Percentiles rank a stretch among this genome's conserved stretches.
These are phyloP conservation scores for Cymbidium sinense DNA, from an alignment of 106 monocot species.

Conservation along the genomic window DNA sequence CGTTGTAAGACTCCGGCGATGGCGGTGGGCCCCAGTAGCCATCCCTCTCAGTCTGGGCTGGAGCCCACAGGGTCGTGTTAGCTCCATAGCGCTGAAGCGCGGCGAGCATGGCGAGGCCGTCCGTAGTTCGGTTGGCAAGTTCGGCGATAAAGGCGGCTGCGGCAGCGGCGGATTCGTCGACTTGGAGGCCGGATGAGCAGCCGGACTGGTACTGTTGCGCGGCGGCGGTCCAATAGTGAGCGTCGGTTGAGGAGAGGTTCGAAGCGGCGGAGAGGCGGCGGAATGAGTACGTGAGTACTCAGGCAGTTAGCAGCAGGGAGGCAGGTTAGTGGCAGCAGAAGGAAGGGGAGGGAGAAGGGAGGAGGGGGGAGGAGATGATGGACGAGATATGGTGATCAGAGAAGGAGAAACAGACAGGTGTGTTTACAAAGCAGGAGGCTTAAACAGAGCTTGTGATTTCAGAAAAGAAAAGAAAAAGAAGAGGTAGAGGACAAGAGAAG, in stretches of 20 bases:
- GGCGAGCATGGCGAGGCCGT: constrained; percentile 56
- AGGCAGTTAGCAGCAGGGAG: constrained; percentile 68
- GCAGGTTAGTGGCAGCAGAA: constrained; percentile 38
- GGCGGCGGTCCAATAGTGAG: constrained; percentile 40
- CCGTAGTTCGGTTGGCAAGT: constrained; percentile 40
- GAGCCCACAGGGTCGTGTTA: constrained; percentile 47
- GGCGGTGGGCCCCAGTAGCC: constrained; percentile 44
- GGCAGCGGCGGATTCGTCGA: constrained; percentile 57
- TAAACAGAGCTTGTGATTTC: too few relatives aligned
- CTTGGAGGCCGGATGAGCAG: constrained; percentile 62
- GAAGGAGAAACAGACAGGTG: constrained; percentile 27
- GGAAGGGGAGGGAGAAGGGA: constrained; percentile 27
- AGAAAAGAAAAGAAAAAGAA: background rate
- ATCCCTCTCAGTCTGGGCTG: constrained; percentile 76
- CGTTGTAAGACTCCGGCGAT: background rate
- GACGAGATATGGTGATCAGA: constrained; percentile 28
- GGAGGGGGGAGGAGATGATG: constrained; percentile 10
- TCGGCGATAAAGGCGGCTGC: constrained; percentile 30
- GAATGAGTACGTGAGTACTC: constrained; percentile 38
- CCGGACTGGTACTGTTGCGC: constrained; percentile 69
- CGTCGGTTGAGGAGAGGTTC: constrained; percentile 10
- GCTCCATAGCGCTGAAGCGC: constrained; percentile 55
- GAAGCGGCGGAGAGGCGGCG: constrained; percentile 33
- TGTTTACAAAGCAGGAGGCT: too few relatives aligned
- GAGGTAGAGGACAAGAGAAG: background rate